phyloP scores from a whole-genome alignment of 2,329 filamentous ascomycete species.

The Aspergillus quadricinctus region DNA sequence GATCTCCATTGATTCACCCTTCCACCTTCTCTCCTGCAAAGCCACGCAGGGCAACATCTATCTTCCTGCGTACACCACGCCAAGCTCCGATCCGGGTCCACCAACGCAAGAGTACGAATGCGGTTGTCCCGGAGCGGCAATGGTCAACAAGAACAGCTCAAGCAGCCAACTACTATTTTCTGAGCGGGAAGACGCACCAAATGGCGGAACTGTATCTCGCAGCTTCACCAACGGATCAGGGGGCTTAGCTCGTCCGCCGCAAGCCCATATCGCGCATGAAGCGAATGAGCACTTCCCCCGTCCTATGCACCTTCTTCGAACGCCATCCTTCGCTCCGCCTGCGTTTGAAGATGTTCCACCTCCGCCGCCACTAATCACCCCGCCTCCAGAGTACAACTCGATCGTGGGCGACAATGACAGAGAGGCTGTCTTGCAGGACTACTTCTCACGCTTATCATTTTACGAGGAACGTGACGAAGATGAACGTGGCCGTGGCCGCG shows the following conservation, averaged over 20 bases:
- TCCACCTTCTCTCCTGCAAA: conserved; percentile 87
- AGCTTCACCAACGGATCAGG: conserved; percentile 39
- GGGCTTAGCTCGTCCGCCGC: conserved; percentile 43
- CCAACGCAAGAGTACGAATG: conserved; percentile 58
- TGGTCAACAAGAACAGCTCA: conserved; percentile 27
- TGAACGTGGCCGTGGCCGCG: conserved; percentile 41
- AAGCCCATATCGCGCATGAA: conserved; percentile 48
- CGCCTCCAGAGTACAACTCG: conserved; percentile 77
- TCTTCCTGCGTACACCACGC: conserved; percentile 72
- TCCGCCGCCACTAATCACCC: conserved; percentile 69
- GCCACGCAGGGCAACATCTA: conserved; percentile 88
- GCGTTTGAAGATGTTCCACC: conserved; percentile 78
- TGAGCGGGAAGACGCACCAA: conserved; percentile 28
- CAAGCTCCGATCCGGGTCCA: conserved; percentile 46
- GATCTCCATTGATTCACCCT: conserved; percentile 92
- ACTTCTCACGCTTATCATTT: conserved; percentile 71
- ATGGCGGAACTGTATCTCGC: conserved; percentile 21
- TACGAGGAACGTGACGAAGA: conserved; percentile 62
- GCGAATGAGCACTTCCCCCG: conserved; percentile 48
- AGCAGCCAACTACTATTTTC: conserved; percentile 16
- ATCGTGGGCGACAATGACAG: conserved; percentile 67
- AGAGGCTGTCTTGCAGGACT: conserved; percentile 71
- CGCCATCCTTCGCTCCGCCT: conserved; percentile 83
- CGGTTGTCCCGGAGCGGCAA: conserved; percentile 63
- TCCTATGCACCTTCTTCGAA: conserved; percentile 78